Base-by-base conservation (phyloP, 257 asterid genomes). In the Solanum habrochaites region DNA sequence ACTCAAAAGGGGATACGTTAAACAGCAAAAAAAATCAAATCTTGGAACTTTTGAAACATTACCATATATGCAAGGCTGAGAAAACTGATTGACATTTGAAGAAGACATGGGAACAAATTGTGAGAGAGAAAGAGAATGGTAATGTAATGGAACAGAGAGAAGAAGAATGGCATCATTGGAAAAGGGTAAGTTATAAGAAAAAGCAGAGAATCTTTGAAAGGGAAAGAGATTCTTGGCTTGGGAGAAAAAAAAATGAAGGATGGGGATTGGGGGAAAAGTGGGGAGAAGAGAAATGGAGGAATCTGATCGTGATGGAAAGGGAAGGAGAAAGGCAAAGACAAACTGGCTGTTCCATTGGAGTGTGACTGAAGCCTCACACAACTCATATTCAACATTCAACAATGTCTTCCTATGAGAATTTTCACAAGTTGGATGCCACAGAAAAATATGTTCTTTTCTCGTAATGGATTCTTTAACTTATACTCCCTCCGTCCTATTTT, bases 41-140 rank as follows among this genome's bases (percentile, higher is more conserved):
- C 84, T 56, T 6, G 58, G 73, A 83, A 70, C 40, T 86, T 85
- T 32, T 29, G 15, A 58, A 86, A 56, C 62, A 31, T 70, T 91
- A 96, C 98, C 98, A 91, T 94, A 94, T 90, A 96, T 93, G 87
- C 96, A 95, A 47, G 95, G 95, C 88, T 94, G 99, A 27, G 98
- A 93, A 87, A 94, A 89, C 52, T 93, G 98, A 89, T 94, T 93
- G 93, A 89, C 89, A 87, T 88, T 90, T 42, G 97, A 92, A 86
- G 99, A 93, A 90, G 98, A 90, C 98, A 94, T 95, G 86, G 85
- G 29, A 39, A 39, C 66, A 82, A 82, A 66, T 67, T 72, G 86
- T 86, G 91, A 42, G 88, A 89, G 91, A 93, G 89, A 92, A 71
- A 93, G 90, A 73, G 87, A 90, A 86, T 83, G 87, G 71, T 89